Base-by-base conservation (phyloP, 2,329 filamentous ascomycete species). In the Colletotrichum magnum region DNA sequence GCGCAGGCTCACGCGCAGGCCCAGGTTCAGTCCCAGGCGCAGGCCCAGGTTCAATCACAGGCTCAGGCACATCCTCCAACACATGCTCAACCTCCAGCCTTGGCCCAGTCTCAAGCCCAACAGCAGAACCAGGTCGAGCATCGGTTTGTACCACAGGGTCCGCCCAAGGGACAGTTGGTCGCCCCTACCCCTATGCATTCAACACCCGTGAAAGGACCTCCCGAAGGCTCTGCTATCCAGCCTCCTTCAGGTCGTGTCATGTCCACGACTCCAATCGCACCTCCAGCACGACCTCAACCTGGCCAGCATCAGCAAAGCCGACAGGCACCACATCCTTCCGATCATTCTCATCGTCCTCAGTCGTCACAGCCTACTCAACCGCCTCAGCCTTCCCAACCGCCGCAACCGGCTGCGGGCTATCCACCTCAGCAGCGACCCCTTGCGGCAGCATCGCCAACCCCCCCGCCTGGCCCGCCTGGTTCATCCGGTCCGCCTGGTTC, bases 161-260 rank as follows among this genome's bases (percentile, higher is more conserved):
- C 83, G 60, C 71, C 75, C 58, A 70, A 78, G 36, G 77, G 78
- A 2, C 80, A 83, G 41, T 71, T 78, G 58, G 76, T 77, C 13
- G 75, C 81, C 5, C 77, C 80, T 5, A 75, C 81, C 5, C 77
- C 80, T 5, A 39, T 79, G 13, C 81, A 82, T 45, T 77, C 79
- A 16, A 78, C 76, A 4, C 77, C 78, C 18, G 74, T 39, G 24
- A 70, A 70, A 6, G 58, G 57, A 6, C 64, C 52, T 3, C 26
- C 64, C 36, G 68, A 68, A 28, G 56, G 41, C 5, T 59, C 57
- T 65, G 71, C 60, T 13, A 70, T 7, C 51, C 71, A 68, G 18
- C 69, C 73, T 50, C 76, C 75, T 16, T 78, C 77, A 56, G 69
- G 69, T 63, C 76, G 79, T 12, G 76, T 77, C 24, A 69, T 78